Percentiles rank a stretch among this genome's conserved stretches.
These are phyloP conservation scores for Perilla frutescens DNA, from an alignment of 257 asterid species.

Conservation along the genomic window DNA sequence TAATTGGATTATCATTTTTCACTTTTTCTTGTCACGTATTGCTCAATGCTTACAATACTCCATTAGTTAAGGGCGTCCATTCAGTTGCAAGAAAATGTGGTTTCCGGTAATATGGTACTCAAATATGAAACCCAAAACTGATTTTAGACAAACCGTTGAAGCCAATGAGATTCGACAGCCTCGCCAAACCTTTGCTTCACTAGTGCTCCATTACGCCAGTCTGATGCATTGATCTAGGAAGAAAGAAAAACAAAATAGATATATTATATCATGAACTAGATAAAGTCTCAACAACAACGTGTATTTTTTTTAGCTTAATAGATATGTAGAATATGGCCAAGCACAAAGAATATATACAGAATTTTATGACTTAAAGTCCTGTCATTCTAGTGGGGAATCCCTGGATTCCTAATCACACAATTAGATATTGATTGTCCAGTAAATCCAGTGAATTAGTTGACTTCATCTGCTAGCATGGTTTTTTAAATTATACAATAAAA, in stretches of 20 bases:
- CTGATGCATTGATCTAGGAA: conserved; percentile 88
- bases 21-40: background rate
- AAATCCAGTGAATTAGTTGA: conserved; percentile 7
- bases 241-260: conserved; percentile 24
- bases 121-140: conserved; percentile 33
- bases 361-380: conserved; percentile 6
- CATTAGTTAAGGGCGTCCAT: conserved; percentile 14
- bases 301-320: background rate
- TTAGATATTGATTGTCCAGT: background rate
- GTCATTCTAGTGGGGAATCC: background rate
- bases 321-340: background rate
- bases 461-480: background rate
- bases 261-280: conserved; percentile 14
- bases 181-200: conserved; percentile 94
- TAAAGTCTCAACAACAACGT: conserved; percentile 7
- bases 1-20: background rate
- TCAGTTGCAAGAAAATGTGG: conserved; percentile 20
- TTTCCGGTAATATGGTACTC: conserved; percentile 21
- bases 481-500: background rate
- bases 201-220: conserved; percentile 95
- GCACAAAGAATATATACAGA: background rate
- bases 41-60: conserved; percentile 6
- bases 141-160: conserved; percentile 65
- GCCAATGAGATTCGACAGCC: conserved; percentile 97
- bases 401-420: conserved; percentile 7